A percentile compares a stretch with the other conserved stretches of the same genome.
Evolutionary conservation across 176 grass and related monocot species (phyloP).

Genomic region (Bonia amplexicaulis): DNA sequence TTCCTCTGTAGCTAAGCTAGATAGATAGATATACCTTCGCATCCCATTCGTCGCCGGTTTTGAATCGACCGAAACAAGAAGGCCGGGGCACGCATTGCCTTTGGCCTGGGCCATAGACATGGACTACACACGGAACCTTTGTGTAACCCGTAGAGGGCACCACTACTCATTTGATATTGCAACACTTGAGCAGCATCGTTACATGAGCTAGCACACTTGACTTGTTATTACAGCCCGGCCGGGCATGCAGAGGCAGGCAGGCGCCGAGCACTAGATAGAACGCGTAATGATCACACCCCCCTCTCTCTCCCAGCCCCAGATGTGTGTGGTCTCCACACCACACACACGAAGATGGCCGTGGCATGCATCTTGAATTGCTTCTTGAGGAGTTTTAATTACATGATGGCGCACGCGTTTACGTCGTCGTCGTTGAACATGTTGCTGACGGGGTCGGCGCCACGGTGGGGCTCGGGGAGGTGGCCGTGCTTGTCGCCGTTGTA

Average conservation of each 20-base stretch:
- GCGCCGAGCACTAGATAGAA: slow-evolving; percentile 16
- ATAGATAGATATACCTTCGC: neutral
- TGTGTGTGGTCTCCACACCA: neutral
- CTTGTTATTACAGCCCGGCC: neutral
- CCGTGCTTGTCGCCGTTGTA: slow-evolving; percentile 97
- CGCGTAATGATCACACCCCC: slow-evolving; percentile 5
- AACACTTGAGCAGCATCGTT: slow-evolving; percentile 8
- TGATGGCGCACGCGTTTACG: slow-evolving; percentile 79
- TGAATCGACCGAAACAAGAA: neutral
- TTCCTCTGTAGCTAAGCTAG: slow-evolving; percentile 6
- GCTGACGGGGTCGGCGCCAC: slow-evolving; percentile 83
- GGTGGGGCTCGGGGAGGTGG: slow-evolving; percentile 47
- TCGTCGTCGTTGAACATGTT: slow-evolving; percentile 99
- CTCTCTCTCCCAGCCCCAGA: neutral
- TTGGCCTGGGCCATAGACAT: neutral
- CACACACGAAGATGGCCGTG: neutral
- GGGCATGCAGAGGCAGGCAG: neutral
- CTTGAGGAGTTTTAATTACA: slow-evolving; percentile 24
- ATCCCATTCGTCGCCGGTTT: neutral
- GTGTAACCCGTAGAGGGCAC: slow-evolving; percentile 11
- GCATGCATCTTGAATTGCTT: neutral
- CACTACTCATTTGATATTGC: slow-evolving; percentile 26
- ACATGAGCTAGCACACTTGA: neutral
- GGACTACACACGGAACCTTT: neutral
- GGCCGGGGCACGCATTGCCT: neutral